phyloP scores from a whole-genome alignment of 331 rosid species.

The Acacia pycnantha region DNA sequence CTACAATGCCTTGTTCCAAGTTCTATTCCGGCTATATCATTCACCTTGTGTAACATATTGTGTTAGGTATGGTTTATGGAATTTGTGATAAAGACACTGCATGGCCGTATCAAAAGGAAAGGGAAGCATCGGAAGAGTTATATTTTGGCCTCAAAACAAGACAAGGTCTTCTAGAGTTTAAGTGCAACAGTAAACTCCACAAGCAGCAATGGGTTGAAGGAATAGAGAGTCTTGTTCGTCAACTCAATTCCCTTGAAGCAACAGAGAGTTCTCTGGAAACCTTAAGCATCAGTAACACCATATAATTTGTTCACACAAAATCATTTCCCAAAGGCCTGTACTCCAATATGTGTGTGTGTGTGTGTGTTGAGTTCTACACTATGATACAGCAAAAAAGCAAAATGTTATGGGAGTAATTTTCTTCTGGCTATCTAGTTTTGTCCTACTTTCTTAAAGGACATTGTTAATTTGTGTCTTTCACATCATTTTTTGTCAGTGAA shows the following conservation, averaged over 20 bases:
- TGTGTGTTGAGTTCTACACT: background rate
- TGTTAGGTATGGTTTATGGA: slow-evolving; percentile 73
- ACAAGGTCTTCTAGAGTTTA: slow-evolving; percentile 77
- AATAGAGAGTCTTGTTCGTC: slow-evolving; percentile 60
- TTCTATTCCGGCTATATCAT: background rate
- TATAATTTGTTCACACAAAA: slow-evolving; percentile 33
- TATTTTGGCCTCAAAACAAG: slow-evolving; percentile 85
- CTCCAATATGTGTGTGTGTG: background rate
- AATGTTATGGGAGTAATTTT: too few relatives aligned
- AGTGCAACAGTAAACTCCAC: slow-evolving; percentile 69
- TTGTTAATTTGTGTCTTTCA: too few relatives aligned
- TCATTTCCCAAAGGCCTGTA: slow-evolving; percentile 20
- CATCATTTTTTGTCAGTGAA: too few relatives aligned
- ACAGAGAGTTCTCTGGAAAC: slow-evolving; percentile 45
- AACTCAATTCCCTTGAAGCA: slow-evolving; percentile 46
- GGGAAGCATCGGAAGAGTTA: slow-evolving; percentile 63
- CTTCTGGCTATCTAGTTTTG: too few relatives aligned
- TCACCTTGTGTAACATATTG: background rate
- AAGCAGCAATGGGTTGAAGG: slow-evolving; percentile 87
- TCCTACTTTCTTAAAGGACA: too few relatives aligned
- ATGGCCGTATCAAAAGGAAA: slow-evolving; percentile 84
- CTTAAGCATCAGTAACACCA: slow-evolving; percentile 41
- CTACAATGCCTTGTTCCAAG: background rate
- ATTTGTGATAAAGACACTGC: slow-evolving; percentile 73
- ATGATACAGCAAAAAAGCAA: slow-evolving; percentile 15